phyloP scores from a whole-genome alignment of 78 protist species.

The Pelomyxa schiedti region DNA sequence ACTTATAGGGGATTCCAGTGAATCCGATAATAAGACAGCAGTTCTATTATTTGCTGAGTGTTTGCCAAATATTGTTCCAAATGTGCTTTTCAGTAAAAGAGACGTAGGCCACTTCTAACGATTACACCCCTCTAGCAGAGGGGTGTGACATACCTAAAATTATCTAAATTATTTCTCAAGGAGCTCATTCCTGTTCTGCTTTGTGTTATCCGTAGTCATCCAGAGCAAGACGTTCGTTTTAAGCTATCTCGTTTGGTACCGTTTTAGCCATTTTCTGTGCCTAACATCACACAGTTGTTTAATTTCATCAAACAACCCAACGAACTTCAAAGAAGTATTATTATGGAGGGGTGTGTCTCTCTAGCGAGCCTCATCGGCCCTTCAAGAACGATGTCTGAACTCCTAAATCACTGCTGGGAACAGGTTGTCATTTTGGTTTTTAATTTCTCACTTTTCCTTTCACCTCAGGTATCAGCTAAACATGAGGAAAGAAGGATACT shows the following conservation, averaged over 20 bases:
- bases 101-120: no score
- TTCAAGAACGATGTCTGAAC: slow-evolving; percentile 34
- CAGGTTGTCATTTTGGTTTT: no score
- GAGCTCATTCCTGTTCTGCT: slow-evolving; percentile 43
- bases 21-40: slow-evolving; percentile 11
- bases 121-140: no score
- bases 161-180: no score
- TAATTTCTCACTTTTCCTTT: no score
- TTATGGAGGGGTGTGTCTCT: slow-evolving; percentile 39
- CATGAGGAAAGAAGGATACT: slow-evolving; percentile 38
- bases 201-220: slow-evolving; percentile 27
- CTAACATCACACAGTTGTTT: slow-evolving; percentile 32
- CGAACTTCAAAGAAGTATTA: slow-evolving; percentile 42
- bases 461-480: slow-evolving; percentile 15
- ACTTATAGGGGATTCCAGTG: no score
- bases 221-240: slow-evolving; percentile 26
- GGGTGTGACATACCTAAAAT: no score
- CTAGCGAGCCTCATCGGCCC: slow-evolving; percentile 42
- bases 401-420: slow-evolving; percentile 35
- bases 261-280: slow-evolving; percentile 6
- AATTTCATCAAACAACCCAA: slow-evolving; percentile 48
- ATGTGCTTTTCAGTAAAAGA: slow-evolving; percentile 31
- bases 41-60: slow-evolving; percentile 27
- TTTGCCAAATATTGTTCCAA: slow-evolving; percentile 41
- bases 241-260: neutral